These are phyloP conservation scores for Cenchrus fungigraminus DNA, from an alignment of 176 grass and related monocot genomes.

Conservation along the genomic window DNA sequence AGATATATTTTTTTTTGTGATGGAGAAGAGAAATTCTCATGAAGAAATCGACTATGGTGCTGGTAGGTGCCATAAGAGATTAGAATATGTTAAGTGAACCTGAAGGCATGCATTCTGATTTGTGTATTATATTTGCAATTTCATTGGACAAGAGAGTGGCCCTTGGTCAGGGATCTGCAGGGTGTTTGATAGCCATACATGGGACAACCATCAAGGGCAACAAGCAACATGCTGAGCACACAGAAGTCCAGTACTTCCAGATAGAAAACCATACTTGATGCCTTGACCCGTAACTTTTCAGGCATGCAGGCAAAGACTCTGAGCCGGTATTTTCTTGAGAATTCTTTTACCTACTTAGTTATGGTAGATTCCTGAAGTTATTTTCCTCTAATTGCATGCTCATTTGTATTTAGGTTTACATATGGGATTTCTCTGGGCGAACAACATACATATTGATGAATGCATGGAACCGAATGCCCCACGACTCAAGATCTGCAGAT, in stretches of 20 bases:
- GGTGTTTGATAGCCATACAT: constrained; percentile 40
- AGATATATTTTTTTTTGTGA: not conserved
- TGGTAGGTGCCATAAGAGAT: constrained; percentile 12
- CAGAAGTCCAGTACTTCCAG: constrained; percentile 22
- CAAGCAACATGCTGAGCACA: constrained; percentile 48
- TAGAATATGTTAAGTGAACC: constrained; percentile 11
- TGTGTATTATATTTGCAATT: not conserved
- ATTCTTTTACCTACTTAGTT: constrained; percentile 14
- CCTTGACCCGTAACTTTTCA: too few relatives aligned
- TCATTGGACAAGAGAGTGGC: not conserved
- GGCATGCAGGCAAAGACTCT: constrained; percentile 18
- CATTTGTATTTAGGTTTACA: constrained; percentile 66
- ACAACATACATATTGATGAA: constrained; percentile 93
- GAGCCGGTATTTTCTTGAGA: constrained; percentile 60
- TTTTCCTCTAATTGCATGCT: constrained; percentile 33
- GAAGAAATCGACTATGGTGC: constrained; percentile 32
- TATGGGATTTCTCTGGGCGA: constrained; percentile 95
- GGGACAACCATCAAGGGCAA: constrained; percentile 45
- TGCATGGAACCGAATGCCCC: constrained; percentile 71
- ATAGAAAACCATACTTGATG: not conserved
- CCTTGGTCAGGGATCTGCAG: constrained; percentile 39
- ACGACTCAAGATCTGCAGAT: constrained; percentile 66
- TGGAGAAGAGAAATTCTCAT: not conserved
- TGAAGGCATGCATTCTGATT: not conserved
- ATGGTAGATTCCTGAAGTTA: not conserved